These are phyloP conservation scores for Phytopythium delawarense DNA, from an alignment of 352 stramenopile genomes.

Conservation along the genomic window DNA sequence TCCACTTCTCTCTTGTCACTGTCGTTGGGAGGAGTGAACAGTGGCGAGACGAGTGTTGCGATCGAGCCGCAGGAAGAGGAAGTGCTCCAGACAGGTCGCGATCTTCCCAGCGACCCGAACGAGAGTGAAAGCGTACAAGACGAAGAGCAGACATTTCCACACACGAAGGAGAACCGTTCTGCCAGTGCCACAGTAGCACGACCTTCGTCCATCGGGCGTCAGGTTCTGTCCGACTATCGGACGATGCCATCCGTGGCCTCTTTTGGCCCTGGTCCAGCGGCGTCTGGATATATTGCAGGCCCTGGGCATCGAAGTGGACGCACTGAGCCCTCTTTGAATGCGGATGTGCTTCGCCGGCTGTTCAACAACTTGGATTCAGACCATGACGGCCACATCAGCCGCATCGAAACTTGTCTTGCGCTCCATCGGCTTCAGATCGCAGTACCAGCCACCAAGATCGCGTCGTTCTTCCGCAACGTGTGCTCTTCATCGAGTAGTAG, in stretches of 20 bases:
- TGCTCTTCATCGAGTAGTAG: slow-evolving; percentile 8
- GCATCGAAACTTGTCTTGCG: slow-evolving; percentile 66
- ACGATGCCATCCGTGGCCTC: slow-evolving; percentile 53
- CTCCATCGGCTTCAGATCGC: slow-evolving; percentile 67
- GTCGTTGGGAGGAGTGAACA: background rate
- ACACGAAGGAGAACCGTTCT: background rate
- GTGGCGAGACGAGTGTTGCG: background rate
- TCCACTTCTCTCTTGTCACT: no score
- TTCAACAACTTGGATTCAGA: slow-evolving; percentile 74
- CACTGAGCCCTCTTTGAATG: slow-evolving; percentile 25
- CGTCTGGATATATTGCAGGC: slow-evolving; percentile 7
- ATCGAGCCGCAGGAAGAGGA: background rate
- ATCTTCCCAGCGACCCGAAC: background rate
- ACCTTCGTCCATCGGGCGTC: slow-evolving; percentile 47
- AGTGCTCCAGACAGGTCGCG: background rate
- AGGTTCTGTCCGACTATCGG: slow-evolving; percentile 70
- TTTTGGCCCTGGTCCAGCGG: slow-evolving; percentile 36
- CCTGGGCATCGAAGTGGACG: slow-evolving; percentile 6
- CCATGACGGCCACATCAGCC: slow-evolving; percentile 64
- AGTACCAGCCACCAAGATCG: slow-evolving; percentile 50
- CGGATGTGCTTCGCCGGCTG: slow-evolving; percentile 62
- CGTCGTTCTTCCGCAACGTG: slow-evolving; percentile 65
- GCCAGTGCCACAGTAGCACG: background rate
- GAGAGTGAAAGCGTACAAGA: background rate
- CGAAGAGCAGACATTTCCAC: background rate